These are phyloP conservation scores for Nannochloropsis gaditana DNA, from an alignment of 108 stramenopile species.

Conservation along the genomic window DNA sequence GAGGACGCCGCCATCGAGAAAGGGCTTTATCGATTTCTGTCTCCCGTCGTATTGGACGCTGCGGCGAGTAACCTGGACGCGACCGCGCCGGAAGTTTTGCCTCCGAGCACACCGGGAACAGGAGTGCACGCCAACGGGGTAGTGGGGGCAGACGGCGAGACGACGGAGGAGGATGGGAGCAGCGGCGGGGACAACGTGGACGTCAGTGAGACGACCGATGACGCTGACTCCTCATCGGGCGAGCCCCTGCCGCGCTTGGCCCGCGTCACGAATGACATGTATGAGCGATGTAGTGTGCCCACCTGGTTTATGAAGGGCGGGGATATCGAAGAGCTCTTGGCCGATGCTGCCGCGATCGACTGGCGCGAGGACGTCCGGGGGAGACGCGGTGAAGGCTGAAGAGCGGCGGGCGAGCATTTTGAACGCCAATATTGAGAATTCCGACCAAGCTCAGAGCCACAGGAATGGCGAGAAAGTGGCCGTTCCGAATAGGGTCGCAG, in stretches of 20 bases:
- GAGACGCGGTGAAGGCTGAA: neutral
- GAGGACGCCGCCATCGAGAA: slow-evolving; percentile 40
- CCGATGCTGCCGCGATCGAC: slow-evolving; percentile 46
- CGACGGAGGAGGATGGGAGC: neutral
- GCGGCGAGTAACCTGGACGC: neutral
- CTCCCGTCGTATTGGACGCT: slow-evolving; percentile 29
- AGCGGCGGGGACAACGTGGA: neutral
- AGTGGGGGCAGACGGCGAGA: neutral
- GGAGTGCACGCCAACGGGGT: neutral
- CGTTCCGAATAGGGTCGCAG: no score
- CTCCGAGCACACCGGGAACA: neutral
- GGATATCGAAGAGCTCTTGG: slow-evolving; percentile 38
- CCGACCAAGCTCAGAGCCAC: no score
- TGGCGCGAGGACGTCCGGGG: slow-evolving; percentile 46
- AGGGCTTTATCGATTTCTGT: slow-evolving; percentile 42
- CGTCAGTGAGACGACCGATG: neutral
- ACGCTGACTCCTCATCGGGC: neutral
- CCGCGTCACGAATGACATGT: neutral
- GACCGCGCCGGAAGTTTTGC: neutral
- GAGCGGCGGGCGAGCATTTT: neutral
- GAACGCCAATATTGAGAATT: neutral
- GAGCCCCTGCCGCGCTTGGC: neutral
- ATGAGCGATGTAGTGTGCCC: slow-evolving; percentile 20
- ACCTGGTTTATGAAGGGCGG: slow-evolving; percentile 40
- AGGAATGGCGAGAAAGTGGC: no score